Evolutionary conservation across 352 stramenopile species (phyloP).

Genomic region (Phytophthora rubi): DNA sequence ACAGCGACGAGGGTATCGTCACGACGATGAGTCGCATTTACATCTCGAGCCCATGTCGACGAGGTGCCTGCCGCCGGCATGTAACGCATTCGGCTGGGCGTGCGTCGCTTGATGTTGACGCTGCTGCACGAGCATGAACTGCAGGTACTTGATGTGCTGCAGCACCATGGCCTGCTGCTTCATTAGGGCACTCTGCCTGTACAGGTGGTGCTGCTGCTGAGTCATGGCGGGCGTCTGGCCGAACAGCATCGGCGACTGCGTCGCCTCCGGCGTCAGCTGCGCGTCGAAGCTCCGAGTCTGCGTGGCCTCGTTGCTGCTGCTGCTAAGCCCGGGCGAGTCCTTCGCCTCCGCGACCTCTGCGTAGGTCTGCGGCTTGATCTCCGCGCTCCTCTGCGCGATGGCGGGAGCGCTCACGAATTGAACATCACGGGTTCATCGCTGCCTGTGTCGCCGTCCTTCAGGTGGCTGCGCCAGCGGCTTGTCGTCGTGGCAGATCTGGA

Average conservation of each 20-base stretch:
- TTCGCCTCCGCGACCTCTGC: constrained; percentile 23
- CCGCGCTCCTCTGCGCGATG: constrained; percentile 16
- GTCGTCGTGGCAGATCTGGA: constrained; percentile 79
- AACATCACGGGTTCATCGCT: constrained; percentile 63
- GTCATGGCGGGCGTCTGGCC: constrained; percentile 21
- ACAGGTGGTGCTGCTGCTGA: constrained; percentile 60
- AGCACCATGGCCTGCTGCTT: constrained; percentile 82
- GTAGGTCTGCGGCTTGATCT: constrained; percentile 8
- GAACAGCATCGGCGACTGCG: constrained; percentile 15
- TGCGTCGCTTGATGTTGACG: constrained; percentile 7
- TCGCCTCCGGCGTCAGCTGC: constrained; percentile 2
- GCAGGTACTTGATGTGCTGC: constrained; percentile 84
- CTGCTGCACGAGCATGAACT: constrained; percentile 66
- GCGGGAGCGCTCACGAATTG: constrained; percentile 62
- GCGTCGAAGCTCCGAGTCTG: constrained; percentile 16
- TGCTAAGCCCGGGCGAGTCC: constrained; percentile 31
- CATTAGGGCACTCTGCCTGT: constrained; percentile 69
- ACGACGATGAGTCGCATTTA: too few species aligned
- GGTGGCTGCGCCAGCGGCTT: constrained; percentile 47
- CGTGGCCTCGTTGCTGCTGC: background rate
- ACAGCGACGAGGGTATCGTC: too few species aligned
- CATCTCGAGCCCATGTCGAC: too few species aligned
- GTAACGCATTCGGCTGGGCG: constrained; percentile 25
- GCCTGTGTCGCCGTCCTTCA: constrained; percentile 28
- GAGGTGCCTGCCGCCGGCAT: too few species aligned